Percentiles rank a stretch among this genome's conserved stretches.
Evolutionary conservation across 176 grass and related monocot species (phyloP).

Genomic region (Luzula sylvatica): DNA sequence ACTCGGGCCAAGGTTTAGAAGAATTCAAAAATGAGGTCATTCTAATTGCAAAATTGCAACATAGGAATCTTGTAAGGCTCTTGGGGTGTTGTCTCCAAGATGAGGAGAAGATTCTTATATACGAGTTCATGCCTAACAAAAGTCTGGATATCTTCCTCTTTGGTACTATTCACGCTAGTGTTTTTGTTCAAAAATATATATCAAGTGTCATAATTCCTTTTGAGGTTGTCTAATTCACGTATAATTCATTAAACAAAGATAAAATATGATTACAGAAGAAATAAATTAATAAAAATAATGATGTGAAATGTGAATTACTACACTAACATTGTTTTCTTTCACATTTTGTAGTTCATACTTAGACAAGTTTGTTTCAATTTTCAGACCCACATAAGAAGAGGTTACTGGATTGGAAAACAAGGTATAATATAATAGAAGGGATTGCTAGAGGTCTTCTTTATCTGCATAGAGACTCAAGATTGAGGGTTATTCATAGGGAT

Average conservation of each 20-base stretch:
- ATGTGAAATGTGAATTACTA: too few relatives aligned
- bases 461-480: conserved; percentile 17
- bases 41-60: conserved; percentile 18
- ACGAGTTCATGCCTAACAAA: conserved; percentile 16
- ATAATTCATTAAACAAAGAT: too few relatives aligned
- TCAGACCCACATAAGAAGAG: conserved; percentile 9
- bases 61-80: conserved; percentile 16
- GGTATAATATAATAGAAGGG: conserved; percentile 21
- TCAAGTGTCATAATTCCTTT: too few relatives aligned
- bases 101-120: conserved; percentile 23
- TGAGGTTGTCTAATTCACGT: too few relatives aligned
- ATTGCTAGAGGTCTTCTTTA: conserved; percentile 15
- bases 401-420: conserved; percentile 13
- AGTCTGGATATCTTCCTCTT: conserved; percentile 18
- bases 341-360: too few relatives aligned
- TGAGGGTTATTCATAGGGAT: conserved; percentile 19
- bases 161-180: too few relatives aligned
- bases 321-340: too few relatives aligned
- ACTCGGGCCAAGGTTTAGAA: conserved; percentile 9
- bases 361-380: neutral
- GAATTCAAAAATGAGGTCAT: conserved; percentile 23
- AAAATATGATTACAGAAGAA: too few relatives aligned
- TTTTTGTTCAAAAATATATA: too few relatives aligned
- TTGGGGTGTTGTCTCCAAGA: conserved; percentile 12
- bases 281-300: too few relatives aligned